Evolutionary conservation across 306 rosid genomes (phyloP).

Genomic region (Alnus rubra): DNA sequence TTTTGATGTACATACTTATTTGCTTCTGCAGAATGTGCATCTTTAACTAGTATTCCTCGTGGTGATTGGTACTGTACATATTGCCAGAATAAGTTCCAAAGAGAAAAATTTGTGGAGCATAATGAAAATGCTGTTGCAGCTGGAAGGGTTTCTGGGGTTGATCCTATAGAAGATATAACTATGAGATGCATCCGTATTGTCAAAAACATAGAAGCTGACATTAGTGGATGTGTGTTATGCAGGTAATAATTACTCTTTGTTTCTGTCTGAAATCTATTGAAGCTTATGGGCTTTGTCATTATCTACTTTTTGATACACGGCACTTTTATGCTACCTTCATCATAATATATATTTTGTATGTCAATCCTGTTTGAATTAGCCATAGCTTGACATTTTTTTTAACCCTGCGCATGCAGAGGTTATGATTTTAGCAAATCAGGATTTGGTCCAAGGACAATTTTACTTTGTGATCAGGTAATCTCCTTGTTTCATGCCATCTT

Average conservation of each 20-base stretch:
- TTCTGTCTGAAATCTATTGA: conserved; percentile 10
- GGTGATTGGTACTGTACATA: conserved; percentile 92
- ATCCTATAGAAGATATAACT: conserved; percentile 84
- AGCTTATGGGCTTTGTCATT: conserved; percentile 17
- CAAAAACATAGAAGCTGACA: conserved; percentile 73
- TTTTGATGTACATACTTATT: conserved; percentile 32
- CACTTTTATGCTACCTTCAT: conserved; percentile 22
- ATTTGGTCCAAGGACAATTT: conserved; percentile 96
- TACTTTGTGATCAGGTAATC: conserved; percentile 94
- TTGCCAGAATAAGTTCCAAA: conserved; percentile 74
- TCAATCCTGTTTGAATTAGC: conserved; percentile 7
- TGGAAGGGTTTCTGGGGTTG: conserved; percentile 86
- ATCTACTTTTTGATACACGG: conserved; percentile 14
- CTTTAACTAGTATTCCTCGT: conserved; percentile 68
- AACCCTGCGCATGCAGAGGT: conserved; percentile 50
- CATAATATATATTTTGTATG: conserved; percentile 11
- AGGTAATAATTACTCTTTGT: conserved; percentile 49
- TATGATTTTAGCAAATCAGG: conserved; percentile 97
- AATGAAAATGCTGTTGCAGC: conserved; percentile 88
- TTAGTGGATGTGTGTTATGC: conserved; percentile 92
- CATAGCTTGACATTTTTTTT: conserved; percentile 14
- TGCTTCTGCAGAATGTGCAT: conserved; percentile 78
- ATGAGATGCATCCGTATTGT: conserved; percentile 93
- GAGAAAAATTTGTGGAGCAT: conserved; percentile 63
- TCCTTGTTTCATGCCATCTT: conserved; percentile 5